Conservation (phyloP, 106 monocot species). For the Dendrobium chrysotoxum region DNA sequence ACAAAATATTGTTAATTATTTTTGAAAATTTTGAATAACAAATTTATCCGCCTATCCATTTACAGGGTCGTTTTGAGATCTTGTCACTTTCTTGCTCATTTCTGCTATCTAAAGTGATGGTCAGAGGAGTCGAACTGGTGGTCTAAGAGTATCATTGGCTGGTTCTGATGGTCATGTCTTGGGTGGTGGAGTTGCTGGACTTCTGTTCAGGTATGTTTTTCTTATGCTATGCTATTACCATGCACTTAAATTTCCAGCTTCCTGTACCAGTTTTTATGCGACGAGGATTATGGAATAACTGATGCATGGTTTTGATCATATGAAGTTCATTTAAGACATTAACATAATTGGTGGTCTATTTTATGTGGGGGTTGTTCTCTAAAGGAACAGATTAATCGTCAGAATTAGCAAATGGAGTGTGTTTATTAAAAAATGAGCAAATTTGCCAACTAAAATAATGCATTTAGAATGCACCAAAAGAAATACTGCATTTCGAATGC, state of each 20-base stretch:
- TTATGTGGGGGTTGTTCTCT: not conserved
- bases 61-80: constrained; percentile 24
- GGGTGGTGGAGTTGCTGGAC: constrained; percentile 25
- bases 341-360: not conserved
- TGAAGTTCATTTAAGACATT: not conserved
- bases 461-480: no score
- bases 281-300: not conserved
- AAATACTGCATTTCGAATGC: no score
- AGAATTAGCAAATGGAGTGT: no score
- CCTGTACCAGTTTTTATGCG: not conserved
- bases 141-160: constrained; percentile 22
- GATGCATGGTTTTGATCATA: not conserved
- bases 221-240: not conserved
- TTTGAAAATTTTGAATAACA: not conserved
- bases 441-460: no score
- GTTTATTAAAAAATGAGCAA: no score
- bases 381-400: no score
- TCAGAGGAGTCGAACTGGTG: constrained; percentile 21
- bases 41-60: not conserved
- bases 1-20: no score
- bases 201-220: constrained; percentile 17
- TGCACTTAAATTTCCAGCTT: not conserved
- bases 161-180: constrained; percentile 24
- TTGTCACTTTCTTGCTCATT: constrained; percentile 22
- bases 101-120: constrained; percentile 9